Base-by-base conservation (phyloP, 2,329 filamentous ascomycete species). In the Berkeleyomyces rouxiae region DNA sequence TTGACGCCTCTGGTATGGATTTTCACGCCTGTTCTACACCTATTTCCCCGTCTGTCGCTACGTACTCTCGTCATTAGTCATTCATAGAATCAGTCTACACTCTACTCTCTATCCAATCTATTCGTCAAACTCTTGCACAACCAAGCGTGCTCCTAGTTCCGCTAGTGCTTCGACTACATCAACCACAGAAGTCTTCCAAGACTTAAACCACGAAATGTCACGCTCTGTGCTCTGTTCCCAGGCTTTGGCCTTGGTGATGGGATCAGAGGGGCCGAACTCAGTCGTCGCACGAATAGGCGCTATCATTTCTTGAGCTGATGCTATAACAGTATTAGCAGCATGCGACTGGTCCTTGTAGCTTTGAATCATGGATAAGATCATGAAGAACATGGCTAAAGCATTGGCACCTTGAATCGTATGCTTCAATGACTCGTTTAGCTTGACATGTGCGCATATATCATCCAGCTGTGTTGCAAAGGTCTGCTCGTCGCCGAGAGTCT, bases 171-270 rank as follows among this genome's bases (percentile, higher is more conserved):
- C 72, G 16, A 83, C 68, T 40, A 78, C 77, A 62, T 74, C 70
- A 31, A 79, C 69, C 7, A 83, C 75, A n/a, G 73, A 74, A 62
- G 72, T 74, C 40, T 76, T 72, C 67, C 81, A 81, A 66, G 82
- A 82, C 0, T 70, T 68, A n/a, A 68, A 70, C 1, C 73, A 75
- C 40, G 72, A 71, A 1, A 73, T 70, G 39, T 71, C 70, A 2
- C 71, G 70, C 0, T 75, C 78, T 40, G 78, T 70, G 39, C 69
- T 69, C 33, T 68, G 53, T 57, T 67, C 66, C 66, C 66, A 67
- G 57, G 59, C 31, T 58, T 63, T 5, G 44, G n/a, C 44, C n/a
- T 47, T 23, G 23, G 44, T 13, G n/a, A 47, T 13, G 7, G 44
- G n/a, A 39, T 62, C 64, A 7, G 42, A 59, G 51, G 39, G 47